Evolutionary conservation across 1,284 basidiomycete genomes (phyloP), one percentile per base, ranked within the genome.

Genomic region (Boletus holoroseus): DNA sequence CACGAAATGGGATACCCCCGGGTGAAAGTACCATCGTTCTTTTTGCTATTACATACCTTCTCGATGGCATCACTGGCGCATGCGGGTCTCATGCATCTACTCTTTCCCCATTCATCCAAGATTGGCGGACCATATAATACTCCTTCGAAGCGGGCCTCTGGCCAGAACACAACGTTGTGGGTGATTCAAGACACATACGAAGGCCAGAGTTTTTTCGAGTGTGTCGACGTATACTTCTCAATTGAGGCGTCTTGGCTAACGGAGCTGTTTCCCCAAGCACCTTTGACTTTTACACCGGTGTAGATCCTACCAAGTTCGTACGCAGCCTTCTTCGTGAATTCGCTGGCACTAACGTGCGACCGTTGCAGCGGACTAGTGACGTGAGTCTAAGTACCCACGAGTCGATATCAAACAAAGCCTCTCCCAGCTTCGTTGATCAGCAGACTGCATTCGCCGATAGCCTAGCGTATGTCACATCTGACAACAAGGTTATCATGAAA

Each of bases 401-500:
- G 41, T 50, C 18, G 36, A 38, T 36, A 35, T 35, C 7, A 47
- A 46, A 50, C 24, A 39, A 46, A 47, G 12, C 26, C 45, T 51
- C 31, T 50, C 37, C 46, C 42, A 85, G 79, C 47, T 85, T 82
- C 61, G 75, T 81, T 39, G 68, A 81, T 58, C 55, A 64, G 42
- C 62, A 66, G 22, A 72, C 69, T 35, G 81, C 83, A 9, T 74
- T 78, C 58, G 62, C 67, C 15, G 58, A 71, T 35, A 68, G 71
- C 31, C 71, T 85, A 7, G 75, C 73, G 5, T 85, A 73, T 62
- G 75, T 83, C 15, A 72, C 74, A 26, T 71, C 73, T 15, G 71
- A 83, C 59, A 76, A 75, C 26, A 75, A 74, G 37, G 82, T 84
- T 22, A 74, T 87, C 26, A 88, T 88, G 85, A 80, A 83, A 60